These are phyloP conservation scores for Leishmania arabica DNA, from an alignment of 208 protist species.

Conservation along the genomic window DNA sequence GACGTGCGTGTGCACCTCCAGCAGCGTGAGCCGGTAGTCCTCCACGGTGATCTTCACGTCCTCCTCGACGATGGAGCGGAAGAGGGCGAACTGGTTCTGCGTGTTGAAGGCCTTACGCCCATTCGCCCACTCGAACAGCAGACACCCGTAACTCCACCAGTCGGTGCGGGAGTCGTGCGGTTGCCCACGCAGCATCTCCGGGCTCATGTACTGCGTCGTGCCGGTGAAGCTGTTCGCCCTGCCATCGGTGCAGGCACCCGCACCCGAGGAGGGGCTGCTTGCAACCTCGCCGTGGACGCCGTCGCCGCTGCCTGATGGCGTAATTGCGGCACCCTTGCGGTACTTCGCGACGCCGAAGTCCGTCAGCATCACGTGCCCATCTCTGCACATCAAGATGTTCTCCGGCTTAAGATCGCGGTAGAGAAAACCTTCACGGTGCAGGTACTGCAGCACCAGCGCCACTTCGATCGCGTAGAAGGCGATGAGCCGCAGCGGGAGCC, in stretches of 20 bases:
- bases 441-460: slow-evolving; percentile 85
- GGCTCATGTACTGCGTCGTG: slow-evolving; percentile 95
- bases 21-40: slow-evolving; percentile 72
- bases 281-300: background rate
- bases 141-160: slow-evolving; percentile 96
- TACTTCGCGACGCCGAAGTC: slow-evolving; percentile 96
- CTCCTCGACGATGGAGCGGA: slow-evolving; percentile 77
- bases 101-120: slow-evolving; percentile 83
- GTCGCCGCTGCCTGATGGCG: slow-evolving; percentile 4
- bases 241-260: slow-evolving; percentile 6
- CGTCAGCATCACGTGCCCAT: slow-evolving; percentile 94
- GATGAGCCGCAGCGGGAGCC: slow-evolving; percentile 73
- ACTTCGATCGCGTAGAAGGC: slow-evolving; percentile 93
- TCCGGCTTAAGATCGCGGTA: slow-evolving; percentile 95
- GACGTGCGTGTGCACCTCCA: slow-evolving; percentile 73
- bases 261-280: background rate
- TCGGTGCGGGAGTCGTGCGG: slow-evolving; percentile 92
- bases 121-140: slow-evolving; percentile 95
- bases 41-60: slow-evolving; percentile 51
- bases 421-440: slow-evolving; percentile 88
- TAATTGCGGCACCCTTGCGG: slow-evolving; percentile 51
- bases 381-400: slow-evolving; percentile 91
- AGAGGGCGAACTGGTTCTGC: slow-evolving; percentile 62
- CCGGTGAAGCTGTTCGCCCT: slow-evolving; percentile 91
- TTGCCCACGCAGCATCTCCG: slow-evolving; percentile 88